These are phyloP conservation scores for Arxiozyma heterogenica DNA, from an alignment of 1,139 yeast species.

Conservation along the genomic window DNA sequence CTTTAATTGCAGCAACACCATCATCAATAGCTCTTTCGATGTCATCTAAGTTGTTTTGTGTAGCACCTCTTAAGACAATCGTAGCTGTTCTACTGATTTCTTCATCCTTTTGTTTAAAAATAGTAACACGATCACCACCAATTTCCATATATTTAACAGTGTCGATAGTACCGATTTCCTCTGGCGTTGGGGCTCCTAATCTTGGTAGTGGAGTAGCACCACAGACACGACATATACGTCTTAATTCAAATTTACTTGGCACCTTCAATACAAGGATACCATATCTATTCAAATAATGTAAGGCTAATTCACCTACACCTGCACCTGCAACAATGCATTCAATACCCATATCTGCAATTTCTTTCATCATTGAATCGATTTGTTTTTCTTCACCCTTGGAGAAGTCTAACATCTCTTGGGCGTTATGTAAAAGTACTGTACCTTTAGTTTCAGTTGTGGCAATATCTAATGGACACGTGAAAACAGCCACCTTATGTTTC, in stretches of 20 bases:
- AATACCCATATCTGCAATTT: conserved; percentile 75
- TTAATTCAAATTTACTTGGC: conserved; percentile 85
- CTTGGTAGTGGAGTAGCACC: conserved; percentile 96
- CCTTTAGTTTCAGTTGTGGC: conserved; percentile 96
- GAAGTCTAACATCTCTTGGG: conserved; percentile 93
- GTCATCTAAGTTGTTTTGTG: conserved; percentile 90
- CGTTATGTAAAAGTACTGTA: conserved; percentile 88
- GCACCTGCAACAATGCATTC: conserved; percentile 88
- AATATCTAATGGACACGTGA: conserved; percentile 88
- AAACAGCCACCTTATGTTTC: conserved; percentile 81
- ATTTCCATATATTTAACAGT: conserved; percentile 85
- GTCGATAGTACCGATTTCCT: conserved; percentile 85
- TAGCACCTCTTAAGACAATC: conserved; percentile 90
- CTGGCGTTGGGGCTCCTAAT: conserved; percentile 92
- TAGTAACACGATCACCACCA: conserved; percentile 95
- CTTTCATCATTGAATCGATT: conserved; percentile 78
- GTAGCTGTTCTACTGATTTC: conserved; percentile 75
- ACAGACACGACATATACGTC: conserved; percentile 91
- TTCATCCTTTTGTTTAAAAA: conserved; percentile 70
- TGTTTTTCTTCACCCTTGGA: conserved; percentile 95
- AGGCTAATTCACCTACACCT: conserved; percentile 83
- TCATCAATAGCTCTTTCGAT: conserved; percentile 96
- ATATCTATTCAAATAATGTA: conserved; percentile 84
- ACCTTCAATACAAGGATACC: conserved; percentile 79
- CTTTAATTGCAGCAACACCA: conserved; percentile 88